Evolutionary conservation across 257 asterid species (phyloP).

Genomic region (Lycium barbarum): DNA sequence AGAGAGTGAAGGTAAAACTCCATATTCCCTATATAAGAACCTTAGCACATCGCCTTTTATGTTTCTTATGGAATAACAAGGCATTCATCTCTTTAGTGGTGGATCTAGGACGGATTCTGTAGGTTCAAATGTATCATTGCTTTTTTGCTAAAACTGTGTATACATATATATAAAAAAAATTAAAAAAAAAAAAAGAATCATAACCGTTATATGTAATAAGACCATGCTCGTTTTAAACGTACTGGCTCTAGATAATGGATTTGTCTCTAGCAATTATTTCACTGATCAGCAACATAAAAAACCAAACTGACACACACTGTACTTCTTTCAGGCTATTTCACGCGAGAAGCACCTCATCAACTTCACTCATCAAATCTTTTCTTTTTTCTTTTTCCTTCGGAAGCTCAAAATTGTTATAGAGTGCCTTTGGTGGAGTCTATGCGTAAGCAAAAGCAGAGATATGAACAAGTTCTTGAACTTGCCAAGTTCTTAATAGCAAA

Average conservation of each 20-base stretch:
- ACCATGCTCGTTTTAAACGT: background rate
- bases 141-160: no score
- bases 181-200: no score
- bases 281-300: no score
- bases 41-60: no score
- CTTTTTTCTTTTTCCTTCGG: background rate
- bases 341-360: background rate
- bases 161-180: no score
- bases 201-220: background rate
- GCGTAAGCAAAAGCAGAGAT: conserved; percentile 22
- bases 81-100: background rate
- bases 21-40: background rate
- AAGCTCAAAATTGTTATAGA: conserved; percentile 20
- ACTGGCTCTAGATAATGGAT: background rate
- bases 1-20: background rate
- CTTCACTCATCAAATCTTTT: background rate
- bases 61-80: no score
- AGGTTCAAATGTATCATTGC: background rate
- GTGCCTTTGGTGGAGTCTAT: conserved; percentile 29
- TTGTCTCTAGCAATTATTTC: background rate
- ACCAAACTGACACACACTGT: background rate
- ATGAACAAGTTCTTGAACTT: conserved; percentile 24
- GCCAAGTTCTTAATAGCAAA: conserved; percentile 33
- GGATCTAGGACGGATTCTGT: background rate
- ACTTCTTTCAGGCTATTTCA: background rate